phyloP scores from a whole-genome alignment of 2,329 filamentous ascomycete genomes.

The Geoglossum cookeanum region DNA sequence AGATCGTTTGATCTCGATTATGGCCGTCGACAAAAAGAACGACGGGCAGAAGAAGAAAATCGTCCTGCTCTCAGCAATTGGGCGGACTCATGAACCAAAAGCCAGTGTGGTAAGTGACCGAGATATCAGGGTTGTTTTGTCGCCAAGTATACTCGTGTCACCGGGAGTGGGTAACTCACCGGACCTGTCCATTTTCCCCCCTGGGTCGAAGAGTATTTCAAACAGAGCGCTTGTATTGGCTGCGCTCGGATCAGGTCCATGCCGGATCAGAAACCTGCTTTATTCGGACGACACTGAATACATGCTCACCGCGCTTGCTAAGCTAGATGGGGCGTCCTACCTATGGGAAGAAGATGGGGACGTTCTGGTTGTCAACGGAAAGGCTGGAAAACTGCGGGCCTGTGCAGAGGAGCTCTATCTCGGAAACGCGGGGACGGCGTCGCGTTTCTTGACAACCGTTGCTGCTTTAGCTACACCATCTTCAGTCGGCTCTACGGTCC shows the following conservation, averaged over 20 bases:
- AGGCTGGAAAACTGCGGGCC: conserved; percentile 67
- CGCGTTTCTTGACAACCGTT: conserved; percentile 84
- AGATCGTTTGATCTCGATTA: conserved; percentile 69
- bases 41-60: conserved; percentile 91
- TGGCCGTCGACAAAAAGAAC: conserved; percentile 99
- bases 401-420: conserved; percentile 67
- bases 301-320: conserved; percentile 83
- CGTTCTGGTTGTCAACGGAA: conserved; percentile 72
- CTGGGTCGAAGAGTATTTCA: conserved; percentile 93
- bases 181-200: conserved; percentile 62
- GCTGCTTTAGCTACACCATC: conserved; percentile 58
- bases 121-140: conserved; percentile 66
- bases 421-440: conserved; percentile 90
- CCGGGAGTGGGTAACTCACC: conserved; percentile 49
- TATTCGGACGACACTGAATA: conserved; percentile 95
- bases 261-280: conserved; percentile 75
- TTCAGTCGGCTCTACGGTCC: conserved; percentile 46
- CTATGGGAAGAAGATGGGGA: conserved; percentile 92
- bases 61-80: conserved; percentile 77
- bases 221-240: conserved; percentile 90
- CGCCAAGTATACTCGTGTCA: conserved; percentile 53
- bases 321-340: conserved; percentile 72
- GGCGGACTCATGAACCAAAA: conserved; percentile 67
- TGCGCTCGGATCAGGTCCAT: conserved; percentile 69
- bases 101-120: conserved; percentile 79